phyloP scores from a whole-genome alignment of 1,139 yeast genomes.

The Meyerozyma sp. region DNA sequence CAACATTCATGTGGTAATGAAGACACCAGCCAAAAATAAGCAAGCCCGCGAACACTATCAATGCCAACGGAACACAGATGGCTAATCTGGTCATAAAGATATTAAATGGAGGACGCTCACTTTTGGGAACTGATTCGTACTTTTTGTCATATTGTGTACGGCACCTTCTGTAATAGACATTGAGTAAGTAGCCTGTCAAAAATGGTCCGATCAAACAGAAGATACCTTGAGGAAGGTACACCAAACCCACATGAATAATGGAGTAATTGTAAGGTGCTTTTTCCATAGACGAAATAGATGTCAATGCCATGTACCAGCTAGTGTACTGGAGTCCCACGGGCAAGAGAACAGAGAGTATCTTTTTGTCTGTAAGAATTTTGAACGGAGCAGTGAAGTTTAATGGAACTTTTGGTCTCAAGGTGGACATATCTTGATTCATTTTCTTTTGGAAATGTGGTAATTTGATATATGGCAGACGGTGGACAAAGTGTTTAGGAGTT shows the following conservation, averaged over 20 bases:
- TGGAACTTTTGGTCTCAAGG: slow-evolving; percentile 15
- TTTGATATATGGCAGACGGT: slow-evolving; percentile 19
- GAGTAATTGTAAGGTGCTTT: slow-evolving; percentile 23
- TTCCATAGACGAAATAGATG: slow-evolving; percentile 30
- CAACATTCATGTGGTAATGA: slow-evolving; percentile 18
- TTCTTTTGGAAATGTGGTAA: slow-evolving; percentile 19
- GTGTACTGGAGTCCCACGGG: slow-evolving; percentile 34
- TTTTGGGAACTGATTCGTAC: slow-evolving; percentile 10
- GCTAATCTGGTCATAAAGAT: slow-evolving; percentile 22
- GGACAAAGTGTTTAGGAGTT: slow-evolving; percentile 15
- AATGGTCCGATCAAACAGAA: slow-evolving; percentile 26
- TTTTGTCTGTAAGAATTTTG: slow-evolving; percentile 19
- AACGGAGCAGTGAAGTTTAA: slow-evolving; percentile 26
- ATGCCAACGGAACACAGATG: slow-evolving; percentile 20
- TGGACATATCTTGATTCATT: slow-evolving; percentile 22
- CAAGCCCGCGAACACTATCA: slow-evolving; percentile 21
- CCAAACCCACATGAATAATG: slow-evolving; percentile 32
- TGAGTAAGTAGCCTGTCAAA: slow-evolving; percentile 22
- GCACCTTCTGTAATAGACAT: slow-evolving; percentile 22
- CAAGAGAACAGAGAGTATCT: slow-evolving; percentile 20
- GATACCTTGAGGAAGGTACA: slow-evolving; percentile 37
- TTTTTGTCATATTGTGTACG: slow-evolving; percentile 13
- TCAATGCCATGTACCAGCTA: slow-evolving; percentile 31
- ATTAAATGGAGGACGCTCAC: slow-evolving; percentile 23
- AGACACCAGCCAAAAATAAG: slow-evolving; percentile 39